Base-by-base conservation (phyloP, 2,329 filamentous ascomycete species). In the Diaporthe vexans region DNA sequence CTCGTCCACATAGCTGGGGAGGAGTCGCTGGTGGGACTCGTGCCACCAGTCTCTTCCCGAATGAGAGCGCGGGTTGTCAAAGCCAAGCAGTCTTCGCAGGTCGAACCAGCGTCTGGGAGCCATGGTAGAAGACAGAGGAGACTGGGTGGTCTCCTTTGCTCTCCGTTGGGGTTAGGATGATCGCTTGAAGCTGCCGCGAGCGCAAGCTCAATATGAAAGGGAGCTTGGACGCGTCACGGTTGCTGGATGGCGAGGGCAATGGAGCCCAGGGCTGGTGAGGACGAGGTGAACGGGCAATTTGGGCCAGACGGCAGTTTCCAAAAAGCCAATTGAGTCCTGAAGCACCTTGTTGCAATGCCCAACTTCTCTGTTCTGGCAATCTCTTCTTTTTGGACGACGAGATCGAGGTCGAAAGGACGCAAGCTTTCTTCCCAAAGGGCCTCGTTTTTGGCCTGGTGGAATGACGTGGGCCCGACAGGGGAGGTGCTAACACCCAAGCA, bases 1-100 rank as follows among this genome's bases (percentile, higher is more conserved):
- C 17, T 90, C 88, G 77, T 91, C 87, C 78, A 87, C 86, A 77
- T 92, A 89, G 19, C 86, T 86, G 1, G 93, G 93, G 2, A 95
- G 89, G 19, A 95, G 81, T 73, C 86, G 83, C 76, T 82, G 82
- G 75, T 85, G 84, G 67, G 87, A 85, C 76, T 87, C 84, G 29
- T 83, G 83, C 61, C 86, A 78, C 78, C 84, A 84, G 81, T 79
- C 81, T 29, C 81, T 78, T 52, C n/a, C n/a, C 1, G 48, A 52
- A 68, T 82, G 83, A 15, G 79, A 80, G 40, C 80, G 79, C 21
- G 78, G 75, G 8, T 80, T 80, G 71, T 83, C 80, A 81, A 82
- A 84, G 52, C 83, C 82, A 2, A 85, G 74, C 21, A 84, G 43
- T 67, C 77, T 76, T 40, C 79, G 78, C 78, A 80, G 83, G 73